Evolutionary conservation across 495 filamentous ascomycete species (phyloP), one percentile per base, ranked within the genome.

Genomic region (Podospora pseudopauciseta): DNA sequence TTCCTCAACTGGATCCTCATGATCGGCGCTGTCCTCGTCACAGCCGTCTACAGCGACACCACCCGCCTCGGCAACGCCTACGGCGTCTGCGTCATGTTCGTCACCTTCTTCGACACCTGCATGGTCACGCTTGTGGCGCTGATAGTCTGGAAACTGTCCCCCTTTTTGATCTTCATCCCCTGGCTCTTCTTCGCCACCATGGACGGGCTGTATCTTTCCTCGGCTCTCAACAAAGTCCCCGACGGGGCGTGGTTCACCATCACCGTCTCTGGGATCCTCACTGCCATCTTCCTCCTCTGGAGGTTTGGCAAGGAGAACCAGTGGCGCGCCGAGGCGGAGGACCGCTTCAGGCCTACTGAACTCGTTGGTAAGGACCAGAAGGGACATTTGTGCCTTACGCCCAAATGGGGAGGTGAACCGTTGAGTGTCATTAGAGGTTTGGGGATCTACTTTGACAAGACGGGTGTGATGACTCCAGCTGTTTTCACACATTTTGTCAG

Each of bases 191-290:
- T 92, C 60, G 88, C 76, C 26, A 80, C 78, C 7, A 75, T 90
- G 7, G 90, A 92, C 69, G 86, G 85, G 18, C 78, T 86, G 4
- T 92, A 87, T 73, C 81, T 92, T 11, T 88, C 88, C 0, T 85
- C 89, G 1, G 84, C 88, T 0, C 77, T 92, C 2, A 88, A 80
- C 27, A 92, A 92, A 70, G 85, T 92, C 11, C 90, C 90, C 3
- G 75, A 86, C 2, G 90, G 90, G 3, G 90, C 90, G 27, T 92
- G 90, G 90, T 90, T 92, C 69, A 92, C 90, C 1, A 73, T 92
- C 27, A 73, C 85, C 1, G 83, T 92, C 23, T 83, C 88, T 0
- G 74, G 78, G 5, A 75, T 90, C 6, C 80, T 92, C 3, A 82
- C 87, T 0, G 78, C 75, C 64, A 74, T 91, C 49, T 88, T 91